phyloP scores from a whole-genome alignment of 192 early-diverging fungal species.

The Linnemannia exigua region DNA sequence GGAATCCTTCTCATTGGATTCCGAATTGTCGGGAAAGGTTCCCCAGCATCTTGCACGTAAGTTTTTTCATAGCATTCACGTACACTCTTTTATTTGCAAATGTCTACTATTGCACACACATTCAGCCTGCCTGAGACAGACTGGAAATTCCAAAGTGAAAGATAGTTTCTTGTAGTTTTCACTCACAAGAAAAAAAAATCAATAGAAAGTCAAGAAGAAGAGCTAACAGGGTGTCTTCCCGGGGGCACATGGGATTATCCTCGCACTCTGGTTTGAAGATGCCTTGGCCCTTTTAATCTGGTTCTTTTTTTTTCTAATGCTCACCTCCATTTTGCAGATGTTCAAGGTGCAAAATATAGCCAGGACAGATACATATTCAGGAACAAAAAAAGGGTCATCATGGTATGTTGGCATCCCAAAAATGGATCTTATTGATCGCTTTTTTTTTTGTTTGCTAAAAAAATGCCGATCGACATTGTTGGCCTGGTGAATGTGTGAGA shows the following conservation, averaged over 20 bases:
- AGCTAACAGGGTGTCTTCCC: constrained; percentile 7
- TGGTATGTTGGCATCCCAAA: neutral
- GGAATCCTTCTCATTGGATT: neutral
- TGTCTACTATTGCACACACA: too few relatives aligned
- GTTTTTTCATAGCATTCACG: neutral
- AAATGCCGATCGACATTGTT: neutral
- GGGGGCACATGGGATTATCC: neutral
- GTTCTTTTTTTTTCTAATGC: neutral
- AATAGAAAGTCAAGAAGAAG: neutral
- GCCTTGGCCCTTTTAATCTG: neutral
- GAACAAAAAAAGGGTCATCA: neutral
- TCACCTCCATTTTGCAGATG: neutral
- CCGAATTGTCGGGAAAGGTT: neutral
- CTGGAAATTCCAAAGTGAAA: neutral
- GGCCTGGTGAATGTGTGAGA: neutral
- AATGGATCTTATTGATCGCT: neutral
- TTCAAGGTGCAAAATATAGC: neutral
- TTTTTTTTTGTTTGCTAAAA: neutral
- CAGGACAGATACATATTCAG: neutral
- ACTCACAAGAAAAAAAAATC: neutral
- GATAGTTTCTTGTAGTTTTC: neutral
- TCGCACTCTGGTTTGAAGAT: neutral
- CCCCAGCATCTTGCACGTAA: neutral
- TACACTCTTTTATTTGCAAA: too few relatives aligned
- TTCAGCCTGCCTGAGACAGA: neutral